Evolutionary conservation across 2,329 filamentous ascomycete genomes (phyloP).

Genomic region (Seiridium cupressi): DNA sequence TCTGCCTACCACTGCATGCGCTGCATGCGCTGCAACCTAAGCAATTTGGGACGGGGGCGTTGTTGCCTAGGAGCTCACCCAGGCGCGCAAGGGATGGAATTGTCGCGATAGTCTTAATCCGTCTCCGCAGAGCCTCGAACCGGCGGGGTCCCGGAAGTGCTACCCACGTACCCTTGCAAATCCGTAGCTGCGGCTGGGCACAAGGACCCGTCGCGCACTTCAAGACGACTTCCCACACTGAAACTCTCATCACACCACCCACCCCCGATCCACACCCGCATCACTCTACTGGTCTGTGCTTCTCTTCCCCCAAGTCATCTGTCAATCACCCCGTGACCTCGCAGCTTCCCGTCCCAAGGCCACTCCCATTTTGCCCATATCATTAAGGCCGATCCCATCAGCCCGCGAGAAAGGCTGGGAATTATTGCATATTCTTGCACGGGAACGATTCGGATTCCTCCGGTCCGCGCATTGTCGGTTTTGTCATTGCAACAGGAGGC

Average conservation of each 20-base stretch:
- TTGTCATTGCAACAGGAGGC: neutral
- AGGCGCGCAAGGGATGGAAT: too few relatives aligned
- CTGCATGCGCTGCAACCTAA: too few relatives aligned
- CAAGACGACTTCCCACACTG: neutral
- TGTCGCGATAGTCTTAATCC: neutral
- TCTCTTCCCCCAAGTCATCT: constrained; percentile 4
- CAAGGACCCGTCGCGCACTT: neutral
- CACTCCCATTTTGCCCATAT: neutral
- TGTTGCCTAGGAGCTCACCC: too few relatives aligned
- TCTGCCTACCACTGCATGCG: too few relatives aligned
- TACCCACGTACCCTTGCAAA: neutral
- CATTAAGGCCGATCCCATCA: neutral
- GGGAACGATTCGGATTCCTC: too few relatives aligned
- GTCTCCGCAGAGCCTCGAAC: constrained; percentile 1
- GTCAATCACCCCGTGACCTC: constrained; percentile 9
- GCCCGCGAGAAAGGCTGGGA: neutral
- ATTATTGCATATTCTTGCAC: neutral
- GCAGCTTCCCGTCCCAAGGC: constrained; percentile 6
- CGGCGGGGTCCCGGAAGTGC: neutral
- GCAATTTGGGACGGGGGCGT: too few relatives aligned
- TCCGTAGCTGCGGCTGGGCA: neutral
- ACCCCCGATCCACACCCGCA: neutral
- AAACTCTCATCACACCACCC: neutral
- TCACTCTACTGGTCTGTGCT: constrained; percentile 6
- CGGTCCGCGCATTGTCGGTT: neutral